phyloP scores from a whole-genome alignment of 2,329 filamentous ascomycete species.

The Fusarium papillatum region DNA sequence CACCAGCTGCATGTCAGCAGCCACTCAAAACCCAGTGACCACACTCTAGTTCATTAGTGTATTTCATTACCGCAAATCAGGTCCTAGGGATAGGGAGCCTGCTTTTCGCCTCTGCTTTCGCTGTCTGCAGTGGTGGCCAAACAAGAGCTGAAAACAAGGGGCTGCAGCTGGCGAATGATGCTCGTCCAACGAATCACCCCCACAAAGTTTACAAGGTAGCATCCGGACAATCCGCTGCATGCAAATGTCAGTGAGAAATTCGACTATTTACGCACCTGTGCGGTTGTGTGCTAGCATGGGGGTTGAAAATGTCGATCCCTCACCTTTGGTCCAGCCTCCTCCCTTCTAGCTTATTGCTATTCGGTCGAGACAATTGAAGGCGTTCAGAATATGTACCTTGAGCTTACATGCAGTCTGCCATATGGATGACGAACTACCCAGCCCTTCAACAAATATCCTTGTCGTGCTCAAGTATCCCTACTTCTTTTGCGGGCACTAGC shows the following conservation, averaged over 20 bases:
- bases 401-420: neutral
- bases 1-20: neutral
- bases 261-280: neutral
- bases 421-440: neutral
- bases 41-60: neutral
- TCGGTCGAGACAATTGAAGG: neutral
- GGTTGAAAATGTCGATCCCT: neutral
- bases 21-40: neutral
- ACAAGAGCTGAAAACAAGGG: neutral
- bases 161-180: neutral
- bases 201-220: neutral
- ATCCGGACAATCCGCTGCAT: neutral
- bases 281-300: neutral
- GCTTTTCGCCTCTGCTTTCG: neutral
- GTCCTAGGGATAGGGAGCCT: neutral
- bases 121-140: neutral
- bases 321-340: too few relatives aligned
- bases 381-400: neutral
- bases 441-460: neutral
- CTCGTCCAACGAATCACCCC: neutral
- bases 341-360: neutral
- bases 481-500: neutral
- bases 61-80: neutral
- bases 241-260: neutral
- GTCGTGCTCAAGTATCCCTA: neutral